Evolutionary conservation across 495 filamentous ascomycete species (phyloP).

Genomic region (Podospora anserina): DNA sequence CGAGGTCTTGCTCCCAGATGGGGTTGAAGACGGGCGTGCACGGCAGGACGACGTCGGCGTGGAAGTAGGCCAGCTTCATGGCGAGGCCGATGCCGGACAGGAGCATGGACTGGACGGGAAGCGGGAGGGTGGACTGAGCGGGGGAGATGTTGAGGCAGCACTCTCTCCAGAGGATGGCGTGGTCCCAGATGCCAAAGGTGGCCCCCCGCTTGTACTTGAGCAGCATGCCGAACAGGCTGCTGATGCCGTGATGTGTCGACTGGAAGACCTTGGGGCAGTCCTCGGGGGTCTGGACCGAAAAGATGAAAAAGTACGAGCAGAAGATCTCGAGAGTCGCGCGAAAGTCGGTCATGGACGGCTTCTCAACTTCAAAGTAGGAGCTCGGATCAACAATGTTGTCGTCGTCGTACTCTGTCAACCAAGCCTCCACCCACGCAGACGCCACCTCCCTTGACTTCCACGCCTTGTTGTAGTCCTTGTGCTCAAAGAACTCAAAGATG

Average conservation of each 20-base stretch:
- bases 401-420: slow-evolving; percentile 56
- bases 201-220: slow-evolving; percentile 61
- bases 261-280: slow-evolving; percentile 64
- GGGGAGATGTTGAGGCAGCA: slow-evolving; percentile 48
- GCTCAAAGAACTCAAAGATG: slow-evolving; percentile 32
- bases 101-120: slow-evolving; percentile 52
- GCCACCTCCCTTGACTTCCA: slow-evolving; percentile 63
- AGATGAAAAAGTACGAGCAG: slow-evolving; percentile 67
- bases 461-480: slow-evolving; percentile 56
- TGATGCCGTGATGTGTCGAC: slow-evolving; percentile 63
- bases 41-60: slow-evolving; percentile 62
- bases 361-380: slow-evolving; percentile 56
- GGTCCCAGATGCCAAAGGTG: slow-evolving; percentile 66
- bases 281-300: slow-evolving; percentile 62
- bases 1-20: slow-evolving; percentile 65
- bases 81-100: slow-evolving; percentile 35
- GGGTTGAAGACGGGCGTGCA: slow-evolving; percentile 68
- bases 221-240: slow-evolving; percentile 63
- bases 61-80: slow-evolving; percentile 43
- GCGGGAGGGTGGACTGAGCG: slow-evolving; percentile 22
- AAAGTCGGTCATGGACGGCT: slow-evolving; percentile 56
- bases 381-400: slow-evolving; percentile 48
- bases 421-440: slow-evolving; percentile 58
- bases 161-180: slow-evolving; percentile 65
- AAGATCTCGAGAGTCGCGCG: slow-evolving; percentile 58